Evolutionary conservation across 1,284 basidiomycete genomes (phyloP).

Genomic region (Marasmius tenuissimus): DNA sequence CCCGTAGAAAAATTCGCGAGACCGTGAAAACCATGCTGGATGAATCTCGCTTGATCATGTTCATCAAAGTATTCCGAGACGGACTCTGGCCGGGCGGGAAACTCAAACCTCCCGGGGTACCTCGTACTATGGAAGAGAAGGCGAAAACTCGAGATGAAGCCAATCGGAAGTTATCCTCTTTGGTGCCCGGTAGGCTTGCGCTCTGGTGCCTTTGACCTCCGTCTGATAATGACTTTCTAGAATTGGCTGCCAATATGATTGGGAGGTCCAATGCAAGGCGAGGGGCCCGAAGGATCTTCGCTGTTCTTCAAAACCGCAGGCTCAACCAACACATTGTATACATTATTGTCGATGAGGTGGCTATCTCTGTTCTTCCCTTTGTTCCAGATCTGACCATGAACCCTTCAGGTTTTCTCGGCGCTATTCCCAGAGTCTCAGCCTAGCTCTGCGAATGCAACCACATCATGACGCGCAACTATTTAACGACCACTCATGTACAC

Average conservation of each 20-base stretch:
- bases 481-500: background rate
- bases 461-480: background rate
- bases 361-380: constrained; percentile 13
- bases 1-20: constrained; percentile 83
- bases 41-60: constrained; percentile 66
- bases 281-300: constrained; percentile 88
- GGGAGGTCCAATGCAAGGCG: constrained; percentile 90
- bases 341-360: constrained; percentile 84
- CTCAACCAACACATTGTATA: constrained; percentile 92
- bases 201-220: background rate
- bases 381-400: background rate
- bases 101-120: constrained; percentile 56
- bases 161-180: constrained; percentile 80
- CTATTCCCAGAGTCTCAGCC: constrained; percentile 61
- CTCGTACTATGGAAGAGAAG: constrained; percentile 82
- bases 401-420: constrained; percentile 52
- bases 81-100: constrained; percentile 84
- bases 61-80: constrained; percentile 68
- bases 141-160: constrained; percentile 80
- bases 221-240: constrained; percentile 37
- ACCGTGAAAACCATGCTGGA: constrained; percentile 63
- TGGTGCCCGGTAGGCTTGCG: constrained; percentile 76
- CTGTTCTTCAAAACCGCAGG: constrained; percentile 88
- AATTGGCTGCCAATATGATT: constrained; percentile 94
- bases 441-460: constrained; percentile 10